Percentiles rank a stretch among this genome's conserved stretches.
These are phyloP conservation scores for Exutisphaerella laricina DNA, from an alignment of 2,329 filamentous ascomycete species.

Conservation along the genomic window DNA sequence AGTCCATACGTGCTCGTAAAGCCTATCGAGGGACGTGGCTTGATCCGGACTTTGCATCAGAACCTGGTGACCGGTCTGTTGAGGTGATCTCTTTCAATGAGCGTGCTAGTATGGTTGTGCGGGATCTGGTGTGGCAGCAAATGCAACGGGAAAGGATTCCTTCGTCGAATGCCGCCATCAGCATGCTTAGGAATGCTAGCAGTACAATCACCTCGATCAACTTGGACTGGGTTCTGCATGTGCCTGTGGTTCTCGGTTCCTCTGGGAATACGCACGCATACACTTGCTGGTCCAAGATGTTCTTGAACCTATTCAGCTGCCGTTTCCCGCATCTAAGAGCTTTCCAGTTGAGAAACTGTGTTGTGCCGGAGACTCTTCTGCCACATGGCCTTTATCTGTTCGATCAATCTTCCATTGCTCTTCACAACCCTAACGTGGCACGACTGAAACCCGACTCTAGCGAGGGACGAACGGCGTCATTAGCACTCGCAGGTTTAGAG, in stretches of 20 bases:
- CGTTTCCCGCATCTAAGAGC: constrained; percentile 41
- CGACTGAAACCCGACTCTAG: neutral
- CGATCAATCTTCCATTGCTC: constrained; percentile 13
- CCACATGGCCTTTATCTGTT: constrained; percentile 36
- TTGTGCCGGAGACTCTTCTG: constrained; percentile 34
- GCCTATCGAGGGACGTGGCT: constrained; percentile 19
- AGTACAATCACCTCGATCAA: constrained; percentile 32
- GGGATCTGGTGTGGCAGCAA: constrained; percentile 4
- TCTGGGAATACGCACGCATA: constrained; percentile 5
- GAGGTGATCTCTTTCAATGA: constrained; percentile 13
- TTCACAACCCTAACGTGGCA: neutral
- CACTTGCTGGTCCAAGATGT: constrained; percentile 23
- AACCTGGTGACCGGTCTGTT: constrained; percentile 10
- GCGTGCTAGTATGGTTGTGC: constrained; percentile 1
- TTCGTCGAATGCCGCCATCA: constrained; percentile 17
- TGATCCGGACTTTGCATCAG: constrained; percentile 7
- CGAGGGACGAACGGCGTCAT: neutral
- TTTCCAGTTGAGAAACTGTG: constrained; percentile 45
- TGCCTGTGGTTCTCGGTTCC: constrained; percentile 2
- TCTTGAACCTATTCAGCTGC: constrained; percentile 31
- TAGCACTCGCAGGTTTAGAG: constrained; percentile 24
- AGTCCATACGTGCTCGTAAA: constrained; percentile 8
- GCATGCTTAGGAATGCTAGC: constrained; percentile 18
- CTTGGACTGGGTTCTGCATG: constrained; percentile 34
- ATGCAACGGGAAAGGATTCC: constrained; percentile 22